Base-by-base conservation (phyloP, 345 rosid species). In the Gossypium arboreum region DNA sequence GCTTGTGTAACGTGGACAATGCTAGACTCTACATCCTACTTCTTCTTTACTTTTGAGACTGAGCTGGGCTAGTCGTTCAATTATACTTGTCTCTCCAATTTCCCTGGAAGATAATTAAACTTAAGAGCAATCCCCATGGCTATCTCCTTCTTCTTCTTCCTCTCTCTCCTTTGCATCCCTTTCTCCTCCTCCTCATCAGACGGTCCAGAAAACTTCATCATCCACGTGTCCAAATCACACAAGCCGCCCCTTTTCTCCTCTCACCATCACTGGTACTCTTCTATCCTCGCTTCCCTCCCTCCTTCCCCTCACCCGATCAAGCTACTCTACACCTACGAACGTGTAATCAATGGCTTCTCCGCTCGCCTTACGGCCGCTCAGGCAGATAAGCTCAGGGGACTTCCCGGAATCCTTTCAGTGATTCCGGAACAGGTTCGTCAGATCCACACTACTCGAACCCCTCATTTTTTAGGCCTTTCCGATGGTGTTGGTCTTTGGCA, bases 401-500 rank as follows among this genome's bases (percentile, higher is more conserved):
- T 75, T 68, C 87, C 88, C 1, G 89, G 92, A 9, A 72, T 95
- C 68, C 85, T 95, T 67, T 88, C 94, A 25, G 91, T 90, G 45
- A 57, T 84, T 70, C 90, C 91, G 1, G 97, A 94, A 76, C 87
- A 79, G 50, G 83, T 85, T 79, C 94, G 94, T 75, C 82, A 76
- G 78, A 84, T 90, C 79, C 99, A 95, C 85, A 95, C 98, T 51
- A 93, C 99, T 9, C 92, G 77, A 44, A 90, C 98, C 1, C 98
- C 90, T 52, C 65, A 67, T 65, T 95, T 95, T 83, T 86, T 93
- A 41, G 93, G 93, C 76, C 89, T 95, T 73, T 79, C 95, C 9
- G 84, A 84, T 24, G 45, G 63, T 13, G 63, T 76, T n/a, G 96
- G 96, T n/a, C 93, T 95, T 58, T 93, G 97, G 97, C 69, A 83